Evolutionary conservation across 345 rosid genomes (phyloP).

Genomic region (Erucastrum elatum): DNA sequence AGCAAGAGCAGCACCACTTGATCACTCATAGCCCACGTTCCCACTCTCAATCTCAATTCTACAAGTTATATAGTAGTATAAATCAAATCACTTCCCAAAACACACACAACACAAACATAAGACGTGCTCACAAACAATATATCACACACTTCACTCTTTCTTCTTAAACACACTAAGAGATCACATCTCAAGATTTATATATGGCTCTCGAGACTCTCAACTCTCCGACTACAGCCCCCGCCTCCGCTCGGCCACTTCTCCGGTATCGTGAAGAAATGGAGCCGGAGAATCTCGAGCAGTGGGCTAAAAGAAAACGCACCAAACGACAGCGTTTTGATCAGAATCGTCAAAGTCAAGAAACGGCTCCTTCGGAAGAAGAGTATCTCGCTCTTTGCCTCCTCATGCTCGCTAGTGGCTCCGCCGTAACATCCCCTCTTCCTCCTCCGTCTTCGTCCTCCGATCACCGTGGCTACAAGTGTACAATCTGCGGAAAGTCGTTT

Average conservation of each 20-base stretch:
- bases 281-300: conserved; percentile 54
- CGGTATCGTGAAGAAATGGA: conserved; percentile 45
- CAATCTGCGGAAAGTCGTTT: conserved; percentile 74
- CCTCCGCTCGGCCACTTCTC: conserved; percentile 42
- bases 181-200: conserved; percentile 13
- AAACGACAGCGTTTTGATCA: conserved; percentile 61
- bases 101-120: conserved; percentile 24
- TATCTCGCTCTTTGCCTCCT: conserved; percentile 91
- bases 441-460: conserved; percentile 19
- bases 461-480: conserved; percentile 59
- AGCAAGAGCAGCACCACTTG: conserved; percentile 45
- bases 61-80: background rate
- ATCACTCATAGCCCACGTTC: conserved; percentile 46
- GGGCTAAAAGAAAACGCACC: conserved; percentile 85
- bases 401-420: conserved; percentile 84
- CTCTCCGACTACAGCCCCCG: conserved; percentile 51
- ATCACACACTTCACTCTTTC: conserved; percentile 44
- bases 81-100: conserved; percentile 5
- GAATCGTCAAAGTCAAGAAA: conserved; percentile 26
- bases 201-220: conserved; percentile 65
- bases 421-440: conserved; percentile 20
- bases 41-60: conserved; percentile 38
- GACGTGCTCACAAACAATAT: conserved; percentile 46
- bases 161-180: conserved; percentile 1
- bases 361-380: conserved; percentile 67